These are phyloP conservation scores for Macrolepiota fuliginosa DNA, from an alignment of 768 basidiomycete genomes.

Conservation along the genomic window DNA sequence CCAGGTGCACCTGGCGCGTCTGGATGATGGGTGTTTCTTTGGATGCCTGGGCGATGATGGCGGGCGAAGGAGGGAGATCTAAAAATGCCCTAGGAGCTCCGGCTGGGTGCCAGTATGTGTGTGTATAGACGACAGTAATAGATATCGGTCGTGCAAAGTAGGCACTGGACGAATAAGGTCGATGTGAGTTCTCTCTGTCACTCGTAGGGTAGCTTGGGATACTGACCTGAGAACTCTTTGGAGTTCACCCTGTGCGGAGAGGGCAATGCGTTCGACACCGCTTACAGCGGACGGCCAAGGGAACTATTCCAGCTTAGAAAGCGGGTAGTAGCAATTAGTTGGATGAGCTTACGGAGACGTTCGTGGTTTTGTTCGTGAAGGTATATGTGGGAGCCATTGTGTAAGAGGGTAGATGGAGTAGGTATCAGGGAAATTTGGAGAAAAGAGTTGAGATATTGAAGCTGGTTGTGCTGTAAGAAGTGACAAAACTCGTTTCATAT, in stretches of 20 bases:
- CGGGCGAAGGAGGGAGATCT: conserved; percentile 86
- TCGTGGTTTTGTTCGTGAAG: conserved; percentile 45
- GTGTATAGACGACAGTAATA: neutral
- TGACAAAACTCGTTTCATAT: neutral
- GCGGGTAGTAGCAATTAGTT: no score
- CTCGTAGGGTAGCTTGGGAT: neutral
- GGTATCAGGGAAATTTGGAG: neutral
- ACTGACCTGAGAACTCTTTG: neutral
- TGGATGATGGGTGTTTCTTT: conserved; percentile 48
- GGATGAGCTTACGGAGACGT: conserved; percentile 22
- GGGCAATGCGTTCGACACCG: conserved; percentile 64
- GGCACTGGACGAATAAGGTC: no score
- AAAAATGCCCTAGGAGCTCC: conserved; percentile 66
- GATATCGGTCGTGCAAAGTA: neutral
- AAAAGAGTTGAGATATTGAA: neutral
- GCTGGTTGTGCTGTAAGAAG: neutral
- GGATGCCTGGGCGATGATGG: conserved; percentile 53
- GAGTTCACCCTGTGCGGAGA: conserved; percentile 70
- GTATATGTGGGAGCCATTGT: conserved; percentile 36
- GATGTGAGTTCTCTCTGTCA: neutral
- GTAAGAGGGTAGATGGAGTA: conserved; percentile 12
- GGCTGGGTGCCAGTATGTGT: neutral
- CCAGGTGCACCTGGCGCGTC: conserved; percentile 61
- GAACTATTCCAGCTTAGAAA: conserved; percentile 31
- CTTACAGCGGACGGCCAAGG: conserved; percentile 51